Evolutionary conservation across 2,329 filamentous ascomycete species (phyloP).

Genomic region (Trichoderma endophyticum): DNA sequence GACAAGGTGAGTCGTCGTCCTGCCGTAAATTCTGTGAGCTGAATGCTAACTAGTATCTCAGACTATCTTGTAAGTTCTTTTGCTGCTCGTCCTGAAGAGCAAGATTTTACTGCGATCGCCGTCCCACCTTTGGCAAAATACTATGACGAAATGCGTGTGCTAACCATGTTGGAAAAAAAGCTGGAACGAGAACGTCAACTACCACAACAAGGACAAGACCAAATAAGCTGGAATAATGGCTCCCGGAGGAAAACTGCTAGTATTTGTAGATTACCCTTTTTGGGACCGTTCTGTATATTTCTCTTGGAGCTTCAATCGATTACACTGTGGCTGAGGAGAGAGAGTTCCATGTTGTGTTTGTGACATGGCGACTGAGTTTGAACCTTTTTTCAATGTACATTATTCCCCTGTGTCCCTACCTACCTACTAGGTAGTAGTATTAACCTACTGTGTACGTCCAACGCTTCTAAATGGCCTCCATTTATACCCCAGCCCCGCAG

Average conservation of each 20-base stretch:
- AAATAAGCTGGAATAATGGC: conserved; percentile 35
- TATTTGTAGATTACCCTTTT: conserved; percentile 30
- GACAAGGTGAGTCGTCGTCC: conserved; percentile 67
- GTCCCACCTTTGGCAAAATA: background rate
- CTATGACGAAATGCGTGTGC: background rate
- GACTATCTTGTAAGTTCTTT: conserved; percentile 50
- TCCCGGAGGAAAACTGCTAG: conserved; percentile 22
- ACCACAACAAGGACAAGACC: conserved; percentile 87
- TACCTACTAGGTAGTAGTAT: too few species aligned
- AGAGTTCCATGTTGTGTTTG: background rate
- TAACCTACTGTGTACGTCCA: background rate
- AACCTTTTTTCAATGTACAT: background rate
- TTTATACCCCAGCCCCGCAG: background rate
- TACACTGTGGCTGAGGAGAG: background rate
- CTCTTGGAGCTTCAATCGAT: conserved; percentile 24
- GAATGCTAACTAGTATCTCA: conserved; percentile 34
- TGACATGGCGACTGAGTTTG: background rate
- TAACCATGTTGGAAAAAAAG: conserved; percentile 38
- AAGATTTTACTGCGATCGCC: background rate
- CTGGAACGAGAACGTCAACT: conserved; percentile 96
- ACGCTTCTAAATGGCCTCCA: background rate
- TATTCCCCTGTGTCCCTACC: background rate
- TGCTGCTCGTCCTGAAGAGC: background rate
- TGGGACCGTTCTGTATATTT: conserved; percentile 33
- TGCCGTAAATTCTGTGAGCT: background rate